Evolutionary conservation across 768 basidiomycete genomes (phyloP).

Genomic region (Pseudohyphozyma bogoriensis): DNA sequence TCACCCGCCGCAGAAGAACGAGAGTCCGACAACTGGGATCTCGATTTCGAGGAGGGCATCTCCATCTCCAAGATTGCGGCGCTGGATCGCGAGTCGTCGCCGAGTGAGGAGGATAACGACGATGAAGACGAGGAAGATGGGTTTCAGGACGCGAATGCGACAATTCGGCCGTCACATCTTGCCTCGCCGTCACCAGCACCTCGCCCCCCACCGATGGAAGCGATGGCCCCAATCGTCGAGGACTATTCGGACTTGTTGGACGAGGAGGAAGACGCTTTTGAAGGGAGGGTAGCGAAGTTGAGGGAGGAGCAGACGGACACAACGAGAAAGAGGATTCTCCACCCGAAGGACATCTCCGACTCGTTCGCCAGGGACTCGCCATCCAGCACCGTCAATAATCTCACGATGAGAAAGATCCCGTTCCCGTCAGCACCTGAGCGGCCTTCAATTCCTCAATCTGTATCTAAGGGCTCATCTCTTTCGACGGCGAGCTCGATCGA

Average conservation of each 20-base stretch:
- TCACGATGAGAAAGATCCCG: not conserved
- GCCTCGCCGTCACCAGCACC: not conserved
- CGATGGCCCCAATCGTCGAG: constrained; percentile 65
- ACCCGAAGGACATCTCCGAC: constrained; percentile 59
- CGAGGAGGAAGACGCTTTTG: constrained; percentile 64
- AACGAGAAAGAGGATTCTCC: constrained; percentile 63
- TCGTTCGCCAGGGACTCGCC: constrained; percentile 7
- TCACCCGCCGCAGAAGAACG: constrained; percentile 54
- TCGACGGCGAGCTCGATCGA: constrained; percentile 29
- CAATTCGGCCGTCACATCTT: not conserved
- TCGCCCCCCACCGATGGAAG: constrained; percentile 37
- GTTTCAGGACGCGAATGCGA: not conserved
- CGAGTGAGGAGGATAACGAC: constrained; percentile 1
- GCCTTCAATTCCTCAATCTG: not conserved
- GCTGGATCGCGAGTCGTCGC: constrained; percentile 6
- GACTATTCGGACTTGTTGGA: constrained; percentile 81
- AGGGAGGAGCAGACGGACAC: constrained; percentile 64
- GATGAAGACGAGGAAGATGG: not conserved
- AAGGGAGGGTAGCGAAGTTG: constrained; percentile 73
- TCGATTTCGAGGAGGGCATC: constrained; percentile 91
- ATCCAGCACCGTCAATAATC: not conserved
- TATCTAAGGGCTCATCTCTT: constrained; percentile 2
- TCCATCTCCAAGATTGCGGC: constrained; percentile 69
- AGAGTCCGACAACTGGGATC: constrained; percentile 95
- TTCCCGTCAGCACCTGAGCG: too few species aligned